Conservation (phyloP, 73 alveolate species). For the Paramecium biaurelia region DNA sequence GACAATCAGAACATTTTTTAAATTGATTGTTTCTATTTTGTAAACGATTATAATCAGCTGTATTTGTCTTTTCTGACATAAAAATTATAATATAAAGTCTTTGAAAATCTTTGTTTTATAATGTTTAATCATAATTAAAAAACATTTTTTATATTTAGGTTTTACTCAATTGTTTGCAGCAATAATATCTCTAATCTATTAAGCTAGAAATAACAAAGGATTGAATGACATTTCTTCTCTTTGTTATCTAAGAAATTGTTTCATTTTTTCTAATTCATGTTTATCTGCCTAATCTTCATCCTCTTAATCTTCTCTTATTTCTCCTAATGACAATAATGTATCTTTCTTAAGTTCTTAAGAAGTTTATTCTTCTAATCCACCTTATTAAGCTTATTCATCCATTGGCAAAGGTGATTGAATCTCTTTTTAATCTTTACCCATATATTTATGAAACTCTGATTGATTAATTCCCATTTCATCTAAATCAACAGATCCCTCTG, state of each 20-base stretch:
- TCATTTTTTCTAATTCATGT: constrained; percentile 59
- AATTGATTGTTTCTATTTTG: not conserved
- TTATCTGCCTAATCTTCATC: constrained; percentile 56
- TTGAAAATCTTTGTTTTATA: not conserved
- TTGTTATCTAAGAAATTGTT: constrained; percentile 21
- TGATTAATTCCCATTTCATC: constrained; percentile 49
- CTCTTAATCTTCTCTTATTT: constrained; percentile 36
- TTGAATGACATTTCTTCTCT: constrained; percentile 59
- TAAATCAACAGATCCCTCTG: constrained; percentile 36
- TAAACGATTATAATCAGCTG: not conserved
- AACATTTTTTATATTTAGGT: not conserved
- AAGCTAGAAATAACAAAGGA: constrained; percentile 52
- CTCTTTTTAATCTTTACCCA: not conserved
- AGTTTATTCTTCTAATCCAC: constrained; percentile 24
- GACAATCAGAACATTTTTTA: not conserved
- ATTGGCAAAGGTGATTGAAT: not conserved
- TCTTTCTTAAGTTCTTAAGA: not conserved
- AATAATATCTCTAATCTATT: constrained; percentile 39
- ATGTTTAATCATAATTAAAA: not conserved
- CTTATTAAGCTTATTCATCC: constrained; percentile 5
- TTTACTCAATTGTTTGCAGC: not conserved
- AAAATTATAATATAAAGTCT: not conserved
- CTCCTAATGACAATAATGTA: not conserved
- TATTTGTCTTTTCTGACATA: not conserved
- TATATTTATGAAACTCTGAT: not conserved